These are phyloP conservation scores for Crithidia mellificae DNA, from an alignment of 208 protist genomes.

Conservation along the genomic window DNA sequence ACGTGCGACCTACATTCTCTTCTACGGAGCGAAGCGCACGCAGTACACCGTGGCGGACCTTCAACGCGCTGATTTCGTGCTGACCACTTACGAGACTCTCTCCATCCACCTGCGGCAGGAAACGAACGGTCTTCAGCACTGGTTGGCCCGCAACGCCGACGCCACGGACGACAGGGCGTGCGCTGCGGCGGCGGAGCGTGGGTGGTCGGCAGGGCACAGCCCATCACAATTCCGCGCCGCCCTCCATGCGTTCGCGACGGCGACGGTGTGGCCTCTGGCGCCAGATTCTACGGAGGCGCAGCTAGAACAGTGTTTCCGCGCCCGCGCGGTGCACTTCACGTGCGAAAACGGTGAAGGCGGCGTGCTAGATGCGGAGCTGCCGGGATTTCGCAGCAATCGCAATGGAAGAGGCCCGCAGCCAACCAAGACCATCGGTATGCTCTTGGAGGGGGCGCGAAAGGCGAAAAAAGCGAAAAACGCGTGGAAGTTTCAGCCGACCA, in stretches of 20 bases:
- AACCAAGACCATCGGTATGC: too few species aligned
- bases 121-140: constrained; percentile 17
- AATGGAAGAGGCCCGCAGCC: neutral
- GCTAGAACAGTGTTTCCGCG: too few species aligned
- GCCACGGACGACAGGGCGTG: constrained; percentile 19
- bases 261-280: constrained; percentile 28
- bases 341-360: too few species aligned
- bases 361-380: too few species aligned
- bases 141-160: constrained; percentile 12
- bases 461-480: too few species aligned
- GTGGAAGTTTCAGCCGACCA: constrained; percentile 10
- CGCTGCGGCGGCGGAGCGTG: constrained; percentile 13
- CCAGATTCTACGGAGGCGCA: too few species aligned
- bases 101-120: constrained; percentile 52
- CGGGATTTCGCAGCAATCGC: neutral
- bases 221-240: constrained; percentile 12
- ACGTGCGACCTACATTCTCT: constrained; percentile 46
- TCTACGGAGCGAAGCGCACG: constrained; percentile 44
- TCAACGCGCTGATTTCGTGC: constrained; percentile 48
- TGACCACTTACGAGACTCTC: constrained; percentile 75
- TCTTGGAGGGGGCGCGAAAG: too few species aligned
- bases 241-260: constrained; percentile 13
- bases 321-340: too few species aligned
- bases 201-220: constrained; percentile 14
- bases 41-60: constrained; percentile 48